Evolutionary conservation across 805 yeast species (phyloP).

Genomic region (Saccharomycopsis amapae): DNA sequence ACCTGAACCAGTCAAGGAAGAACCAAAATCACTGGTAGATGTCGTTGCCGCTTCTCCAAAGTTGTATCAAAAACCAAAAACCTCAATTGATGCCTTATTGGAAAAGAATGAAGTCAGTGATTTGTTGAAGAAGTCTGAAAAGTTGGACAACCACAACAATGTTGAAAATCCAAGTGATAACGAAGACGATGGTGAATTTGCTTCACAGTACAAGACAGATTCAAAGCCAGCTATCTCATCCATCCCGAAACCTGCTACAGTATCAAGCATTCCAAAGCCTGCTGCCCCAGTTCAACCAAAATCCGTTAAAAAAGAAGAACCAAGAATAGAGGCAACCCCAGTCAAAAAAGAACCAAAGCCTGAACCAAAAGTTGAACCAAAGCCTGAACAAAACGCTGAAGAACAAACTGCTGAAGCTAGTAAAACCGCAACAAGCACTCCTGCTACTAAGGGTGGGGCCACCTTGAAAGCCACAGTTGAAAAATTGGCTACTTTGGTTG

Average conservation of each 20-base stretch:
- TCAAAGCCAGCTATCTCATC: conserved; percentile 4
- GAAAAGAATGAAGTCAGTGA: conserved; percentile 41
- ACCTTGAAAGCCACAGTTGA: conserved; percentile 70
- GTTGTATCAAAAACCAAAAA: conserved; percentile 32
- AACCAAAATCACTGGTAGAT: conserved; percentile 2
- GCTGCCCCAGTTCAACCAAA: conserved; percentile 2
- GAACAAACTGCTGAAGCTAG: conserved; percentile 19
- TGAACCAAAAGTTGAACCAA: conserved; percentile 25
- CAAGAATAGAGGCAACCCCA: not conserved
- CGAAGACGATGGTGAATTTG: conserved; percentile 29
- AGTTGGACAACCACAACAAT: conserved; percentile 34
- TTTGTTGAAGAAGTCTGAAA: conserved; percentile 41
- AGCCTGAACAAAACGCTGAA: conserved; percentile 19
- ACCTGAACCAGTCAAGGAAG: not conserved
- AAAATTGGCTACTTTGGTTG: conserved; percentile 51
- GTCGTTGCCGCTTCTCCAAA: conserved; percentile 24
- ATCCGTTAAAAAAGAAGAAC: not conserved
- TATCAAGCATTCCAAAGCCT: not conserved
- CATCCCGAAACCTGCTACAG: conserved; percentile 8
- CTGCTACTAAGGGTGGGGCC: conserved; percentile 27
- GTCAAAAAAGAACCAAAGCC: conserved; percentile 11
- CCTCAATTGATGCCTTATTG: conserved; percentile 41
- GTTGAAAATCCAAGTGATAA: conserved; percentile 31
- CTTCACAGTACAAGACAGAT: conserved; percentile 17
- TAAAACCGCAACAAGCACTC: not conserved